Evolutionary conservation across 352 stramenopile species (phyloP).

Genomic region (Pythium dissimile): DNA sequence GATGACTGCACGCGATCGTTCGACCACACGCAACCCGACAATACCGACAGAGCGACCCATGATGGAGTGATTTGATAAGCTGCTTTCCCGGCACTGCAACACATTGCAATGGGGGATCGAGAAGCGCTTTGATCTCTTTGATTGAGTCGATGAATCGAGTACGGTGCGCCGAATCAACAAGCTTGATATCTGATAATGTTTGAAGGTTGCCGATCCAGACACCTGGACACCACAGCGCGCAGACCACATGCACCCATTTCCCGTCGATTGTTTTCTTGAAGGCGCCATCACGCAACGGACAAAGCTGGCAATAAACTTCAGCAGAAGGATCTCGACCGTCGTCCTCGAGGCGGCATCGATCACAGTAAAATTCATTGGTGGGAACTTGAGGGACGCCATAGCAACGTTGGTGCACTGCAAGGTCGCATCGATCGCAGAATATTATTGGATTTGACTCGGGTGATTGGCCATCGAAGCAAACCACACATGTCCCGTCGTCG

Average conservation of each 20-base stretch:
- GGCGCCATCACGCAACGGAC: constrained; percentile 75
- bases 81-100: not conserved
- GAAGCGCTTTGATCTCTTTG: constrained; percentile 43
- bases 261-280: constrained; percentile 85
- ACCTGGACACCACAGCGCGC: constrained; percentile 86
- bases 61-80: constrained; percentile 7
- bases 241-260: constrained; percentile 89
- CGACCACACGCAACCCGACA: constrained; percentile 75
- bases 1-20: constrained; percentile 62
- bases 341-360: constrained; percentile 64
- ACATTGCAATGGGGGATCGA: constrained; percentile 20
- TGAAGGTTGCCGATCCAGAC: constrained; percentile 84
- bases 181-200: constrained; percentile 69
- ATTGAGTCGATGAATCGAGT: constrained; percentile 56
- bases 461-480: constrained; percentile 88
- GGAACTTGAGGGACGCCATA: constrained; percentile 85
- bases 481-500: constrained; percentile 84
- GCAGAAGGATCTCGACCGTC: constrained; percentile 46
- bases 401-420: constrained; percentile 88
- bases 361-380: constrained; percentile 87
- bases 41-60: constrained; percentile 56
- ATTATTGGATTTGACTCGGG: constrained; percentile 88
- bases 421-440: constrained; percentile 86
- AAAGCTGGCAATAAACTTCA: constrained; percentile 83
- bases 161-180: constrained; percentile 40